phyloP scores from a whole-genome alignment of 768 basidiomycete genomes.

The Hemileccinum impolitum region DNA sequence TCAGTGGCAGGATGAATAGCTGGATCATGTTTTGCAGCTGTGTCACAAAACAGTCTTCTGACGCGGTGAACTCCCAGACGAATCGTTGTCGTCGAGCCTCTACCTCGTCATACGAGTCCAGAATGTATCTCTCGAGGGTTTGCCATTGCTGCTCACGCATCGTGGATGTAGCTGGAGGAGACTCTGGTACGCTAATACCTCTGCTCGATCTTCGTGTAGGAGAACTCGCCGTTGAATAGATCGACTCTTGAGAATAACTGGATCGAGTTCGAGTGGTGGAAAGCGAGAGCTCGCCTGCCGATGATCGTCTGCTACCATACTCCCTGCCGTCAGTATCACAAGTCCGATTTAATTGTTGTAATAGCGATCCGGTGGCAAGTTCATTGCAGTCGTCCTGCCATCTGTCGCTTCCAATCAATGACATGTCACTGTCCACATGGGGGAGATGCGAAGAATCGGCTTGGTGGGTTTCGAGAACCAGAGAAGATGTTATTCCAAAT shows the following conservation, averaged over 20 bases:
- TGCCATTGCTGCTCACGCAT: conserved; percentile 23
- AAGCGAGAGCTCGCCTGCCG: conserved; percentile 9
- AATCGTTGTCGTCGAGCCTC: conserved; percentile 65
- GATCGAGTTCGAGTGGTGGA: conserved; percentile 11
- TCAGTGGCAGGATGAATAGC: conserved; percentile 77
- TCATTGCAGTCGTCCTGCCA: conserved; percentile 38
- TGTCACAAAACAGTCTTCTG: conserved; percentile 67
- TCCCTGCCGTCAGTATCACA: neutral
- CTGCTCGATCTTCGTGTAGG: conserved; percentile 9
- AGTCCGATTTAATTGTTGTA: conserved; percentile 16
- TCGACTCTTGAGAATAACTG: conserved; percentile 23
- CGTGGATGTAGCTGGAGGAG: conserved; percentile 3
- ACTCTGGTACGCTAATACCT: conserved; percentile 4
- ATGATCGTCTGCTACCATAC: conserved; percentile 1
- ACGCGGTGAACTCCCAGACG: conserved; percentile 63
- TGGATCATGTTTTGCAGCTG: conserved; percentile 62
- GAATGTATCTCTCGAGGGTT: conserved; percentile 16
- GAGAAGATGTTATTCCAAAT: conserved; percentile 50
- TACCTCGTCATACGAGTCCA: conserved; percentile 38
- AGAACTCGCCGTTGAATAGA: conserved; percentile 22
- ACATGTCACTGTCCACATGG: conserved; percentile 46
- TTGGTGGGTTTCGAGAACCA: conserved; percentile 9
- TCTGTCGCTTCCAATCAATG: conserved; percentile 38
- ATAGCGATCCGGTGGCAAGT: conserved; percentile 29
- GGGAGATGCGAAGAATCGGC: conserved; percentile 16